Conservation (phyloP, 2,329 filamentous ascomycete genomes). For the Paecilomyces dactylethromorphus region DNA sequence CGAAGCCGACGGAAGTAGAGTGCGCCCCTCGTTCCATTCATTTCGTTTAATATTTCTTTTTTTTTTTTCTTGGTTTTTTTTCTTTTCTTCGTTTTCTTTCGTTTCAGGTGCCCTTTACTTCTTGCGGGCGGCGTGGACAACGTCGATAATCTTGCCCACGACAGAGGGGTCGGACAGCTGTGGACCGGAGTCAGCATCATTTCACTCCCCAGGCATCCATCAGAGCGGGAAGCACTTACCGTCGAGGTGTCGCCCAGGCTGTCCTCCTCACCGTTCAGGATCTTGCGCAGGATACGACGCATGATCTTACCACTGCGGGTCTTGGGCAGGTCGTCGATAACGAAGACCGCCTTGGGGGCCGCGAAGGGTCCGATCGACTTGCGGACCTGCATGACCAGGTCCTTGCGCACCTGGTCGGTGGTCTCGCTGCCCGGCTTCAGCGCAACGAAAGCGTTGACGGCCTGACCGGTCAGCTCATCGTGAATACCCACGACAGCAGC, state of each 20-base stretch:
- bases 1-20: neutral
- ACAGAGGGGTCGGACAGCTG: slow-evolving; percentile 84
- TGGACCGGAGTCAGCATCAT: neutral
- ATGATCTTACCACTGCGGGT: slow-evolving; percentile 98
- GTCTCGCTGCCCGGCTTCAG: slow-evolving; percentile 78
- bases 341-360: slow-evolving; percentile 85
- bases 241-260: slow-evolving; percentile 90
- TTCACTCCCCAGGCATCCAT: no score
- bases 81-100: neutral
- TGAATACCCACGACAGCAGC: slow-evolving; percentile 88
- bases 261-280: slow-evolving; percentile 93
- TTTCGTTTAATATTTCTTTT: neutral
- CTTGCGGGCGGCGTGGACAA: slow-evolving; percentile 55
- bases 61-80: neutral
- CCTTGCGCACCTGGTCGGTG: slow-evolving; percentile 79
- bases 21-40: neutral
- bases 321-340: slow-evolving; percentile 92
- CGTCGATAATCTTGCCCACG: slow-evolving; percentile 81
- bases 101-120: slow-evolving; percentile 21
- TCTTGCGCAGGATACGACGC: slow-evolving; percentile 94
- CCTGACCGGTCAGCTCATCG: slow-evolving; percentile 93
- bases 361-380: slow-evolving; percentile 98
- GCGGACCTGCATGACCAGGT: slow-evolving; percentile 87
- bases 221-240: slow-evolving; percentile 47
- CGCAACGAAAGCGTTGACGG: slow-evolving; percentile 92